Base-by-base conservation (phyloP, 176 grass and related monocot species). In the Eremochloa ophiuroides region DNA sequence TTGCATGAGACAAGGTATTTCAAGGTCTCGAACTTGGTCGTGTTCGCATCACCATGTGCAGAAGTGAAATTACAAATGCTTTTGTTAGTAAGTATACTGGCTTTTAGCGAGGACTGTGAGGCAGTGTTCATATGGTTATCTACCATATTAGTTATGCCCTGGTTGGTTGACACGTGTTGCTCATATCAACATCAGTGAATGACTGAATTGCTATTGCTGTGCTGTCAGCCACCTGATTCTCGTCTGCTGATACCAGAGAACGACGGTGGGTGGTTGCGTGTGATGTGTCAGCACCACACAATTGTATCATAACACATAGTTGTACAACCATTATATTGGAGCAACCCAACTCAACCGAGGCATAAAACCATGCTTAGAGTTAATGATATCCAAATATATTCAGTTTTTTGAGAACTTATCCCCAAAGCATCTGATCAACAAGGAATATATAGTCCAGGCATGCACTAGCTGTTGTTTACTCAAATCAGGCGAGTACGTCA, bases 391-490 rank as follows among this genome's bases (percentile, higher is more conserved):
- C 64, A 27, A 11, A 27, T 20, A 27, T 17, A 79, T 28, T 10
- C 2, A 51, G 74, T 40, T 34, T 75, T 68, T 67, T 38, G 60
- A 44, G 58, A 5, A 46, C 20, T 56, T 61, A 66, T 56, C 37
- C 27, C 51, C 4, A 66, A 66, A 55, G 26, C 23, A 47, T 28
- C 60, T 60, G 67, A 79, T 84, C 80, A 40, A 47, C 17, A 74
- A n/a, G 61, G 81, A 84, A 88, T 72, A 47, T 72, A 47, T 40
- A 84, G 39, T 67, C 66, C 81, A 88, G 75, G 60, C 61, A 66
- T 75, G 69, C 68, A 7, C 46, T 18, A 61, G 37, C 64, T 84
- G 80, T 79, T 88, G 60, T 79, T 79, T 84, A 79, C 47, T 69
- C 41, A 16, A 82, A 67, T 30, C 31, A 37, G 31, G 11, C 17